These are phyloP conservation scores for Arachnopeziza araneosa DNA, from an alignment of 2,329 filamentous ascomycete genomes.

Conservation along the genomic window DNA sequence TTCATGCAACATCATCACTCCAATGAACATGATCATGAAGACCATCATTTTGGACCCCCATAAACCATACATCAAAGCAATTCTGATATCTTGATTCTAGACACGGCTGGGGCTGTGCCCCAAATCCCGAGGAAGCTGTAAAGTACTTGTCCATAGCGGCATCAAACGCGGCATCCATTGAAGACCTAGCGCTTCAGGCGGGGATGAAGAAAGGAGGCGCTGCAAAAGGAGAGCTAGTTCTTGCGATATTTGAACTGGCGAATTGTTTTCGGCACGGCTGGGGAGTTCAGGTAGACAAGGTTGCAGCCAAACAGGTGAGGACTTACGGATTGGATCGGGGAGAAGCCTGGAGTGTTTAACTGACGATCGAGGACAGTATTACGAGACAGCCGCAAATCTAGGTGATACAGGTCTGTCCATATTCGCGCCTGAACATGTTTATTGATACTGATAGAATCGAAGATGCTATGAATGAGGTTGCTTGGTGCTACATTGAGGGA, in stretches of 20 bases:
- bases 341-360: slow-evolving; percentile 18
- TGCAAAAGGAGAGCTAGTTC: slow-evolving; percentile 91
- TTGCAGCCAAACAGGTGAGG: slow-evolving; percentile 70
- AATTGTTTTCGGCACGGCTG: slow-evolving; percentile 93
- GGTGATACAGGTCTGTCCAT: slow-evolving; percentile 67
- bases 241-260: slow-evolving; percentile 92
- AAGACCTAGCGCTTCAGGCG: slow-evolving; percentile 76
- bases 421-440: slow-evolving; percentile 12
- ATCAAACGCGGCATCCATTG: slow-evolving; percentile 81
- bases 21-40: background rate
- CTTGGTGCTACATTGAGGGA: slow-evolving; percentile 94
- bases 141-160: slow-evolving; percentile 84
- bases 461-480: slow-evolving; percentile 97
- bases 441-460: slow-evolving; percentile 24
- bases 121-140: slow-evolving; percentile 68
- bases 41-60: background rate
- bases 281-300: slow-evolving; percentile 81
- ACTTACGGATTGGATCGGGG: slow-evolving; percentile 19
- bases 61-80: slow-evolving; percentile 1
- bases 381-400: slow-evolving; percentile 93
- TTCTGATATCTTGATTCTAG: slow-evolving; percentile 39
- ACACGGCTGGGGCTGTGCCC: slow-evolving; percentile 86
- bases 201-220: slow-evolving; percentile 90
- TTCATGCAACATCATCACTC: slow-evolving; percentile 1
- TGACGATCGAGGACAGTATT: slow-evolving; percentile 61